A percentile compares a stretch with the other conserved stretches of the same genome.
Conservation (phyloP, 495 filamentous ascomycete species). For the Trichoderma erinaceum region DNA sequence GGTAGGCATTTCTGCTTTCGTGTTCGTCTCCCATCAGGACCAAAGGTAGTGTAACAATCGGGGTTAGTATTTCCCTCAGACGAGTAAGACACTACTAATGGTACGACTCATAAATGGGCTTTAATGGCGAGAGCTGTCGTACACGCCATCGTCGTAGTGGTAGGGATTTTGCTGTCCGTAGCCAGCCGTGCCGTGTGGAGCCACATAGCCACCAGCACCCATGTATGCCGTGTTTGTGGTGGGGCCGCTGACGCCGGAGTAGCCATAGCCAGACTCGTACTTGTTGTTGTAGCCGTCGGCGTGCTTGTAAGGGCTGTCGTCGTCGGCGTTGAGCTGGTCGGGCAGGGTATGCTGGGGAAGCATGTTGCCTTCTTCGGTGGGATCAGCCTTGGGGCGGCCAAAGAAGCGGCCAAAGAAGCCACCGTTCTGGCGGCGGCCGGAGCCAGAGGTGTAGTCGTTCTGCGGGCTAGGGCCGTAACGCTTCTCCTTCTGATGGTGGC, state of each 20-base stretch:
- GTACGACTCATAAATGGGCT: not conserved
- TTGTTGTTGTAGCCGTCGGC: constrained; percentile 23
- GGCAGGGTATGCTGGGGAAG: constrained; percentile 37
- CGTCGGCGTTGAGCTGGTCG: constrained; percentile 36
- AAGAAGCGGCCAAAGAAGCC: constrained; percentile 11
- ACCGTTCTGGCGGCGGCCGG: constrained; percentile 14
- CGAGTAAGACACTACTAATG: too few species aligned
- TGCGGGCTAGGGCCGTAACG: constrained; percentile 70
- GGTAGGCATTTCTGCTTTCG: not conserved
- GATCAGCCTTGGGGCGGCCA: constrained; percentile 18
- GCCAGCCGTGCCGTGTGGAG: constrained; percentile 8
- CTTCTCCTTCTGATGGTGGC: constrained; percentile 70
- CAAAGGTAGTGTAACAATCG: too few species aligned
- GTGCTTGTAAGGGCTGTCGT: constrained; percentile 19
- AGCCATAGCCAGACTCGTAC: constrained; percentile 23
- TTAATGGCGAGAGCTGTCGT: constrained; percentile 16
- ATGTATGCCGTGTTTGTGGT: constrained; percentile 13
- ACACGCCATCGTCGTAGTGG: constrained; percentile 25
- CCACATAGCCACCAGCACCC: constrained; percentile 8
- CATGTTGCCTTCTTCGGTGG: constrained; percentile 21
- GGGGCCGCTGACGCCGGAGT: constrained; percentile 14
- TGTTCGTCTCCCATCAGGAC: too few species aligned
- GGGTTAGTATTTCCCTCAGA: too few species aligned
- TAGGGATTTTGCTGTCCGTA: constrained; percentile 20
- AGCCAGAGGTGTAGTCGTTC: constrained; percentile 62